Evolutionary conservation across 1,139 yeast genomes (phyloP).

Genomic region (Casaregolazyma suthepensis): DNA sequence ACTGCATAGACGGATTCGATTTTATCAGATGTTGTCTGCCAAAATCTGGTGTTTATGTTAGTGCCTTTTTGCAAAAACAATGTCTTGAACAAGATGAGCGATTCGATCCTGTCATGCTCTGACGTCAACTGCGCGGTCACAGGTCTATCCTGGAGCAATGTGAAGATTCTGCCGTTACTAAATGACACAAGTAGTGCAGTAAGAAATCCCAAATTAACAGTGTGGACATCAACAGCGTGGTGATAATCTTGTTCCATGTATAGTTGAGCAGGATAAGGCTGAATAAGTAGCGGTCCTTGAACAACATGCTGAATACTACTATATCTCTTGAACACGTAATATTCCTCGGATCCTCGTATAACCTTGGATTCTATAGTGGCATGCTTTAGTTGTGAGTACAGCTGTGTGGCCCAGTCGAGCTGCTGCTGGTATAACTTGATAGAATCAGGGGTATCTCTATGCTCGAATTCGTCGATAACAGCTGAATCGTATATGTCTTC

Average conservation of each 20-base stretch:
- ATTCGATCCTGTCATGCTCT: constrained; percentile 5
- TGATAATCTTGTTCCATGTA: constrained; percentile 31
- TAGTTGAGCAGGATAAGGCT: constrained; percentile 46
- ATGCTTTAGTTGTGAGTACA: constrained; percentile 23
- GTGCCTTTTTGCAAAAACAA: neutral
- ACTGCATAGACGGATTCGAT: constrained; percentile 2
- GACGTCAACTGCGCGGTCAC: constrained; percentile 24
- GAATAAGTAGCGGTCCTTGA: constrained; percentile 49
- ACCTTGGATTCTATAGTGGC: constrained; percentile 20
- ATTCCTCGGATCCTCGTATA: constrained; percentile 14
- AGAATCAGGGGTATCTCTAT: constrained; percentile 8
- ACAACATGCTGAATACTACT: constrained; percentile 16
- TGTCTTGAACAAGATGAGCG: constrained; percentile 10
- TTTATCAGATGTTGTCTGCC: neutral
- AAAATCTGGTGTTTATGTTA: neutral
- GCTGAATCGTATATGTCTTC: constrained; percentile 41
- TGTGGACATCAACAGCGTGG: constrained; percentile 35
- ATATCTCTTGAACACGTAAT: constrained; percentile 18
- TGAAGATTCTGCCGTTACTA: constrained; percentile 25
- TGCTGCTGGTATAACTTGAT: constrained; percentile 20
- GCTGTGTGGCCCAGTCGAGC: constrained; percentile 25
- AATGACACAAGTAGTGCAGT: constrained; percentile 22
- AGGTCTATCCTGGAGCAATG: constrained; percentile 21
- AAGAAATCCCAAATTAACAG: constrained; percentile 28
- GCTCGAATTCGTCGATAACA: constrained; percentile 26